Base-by-base conservation (phyloP, 306 rosid species). In the Abrus precatorius region DNA sequence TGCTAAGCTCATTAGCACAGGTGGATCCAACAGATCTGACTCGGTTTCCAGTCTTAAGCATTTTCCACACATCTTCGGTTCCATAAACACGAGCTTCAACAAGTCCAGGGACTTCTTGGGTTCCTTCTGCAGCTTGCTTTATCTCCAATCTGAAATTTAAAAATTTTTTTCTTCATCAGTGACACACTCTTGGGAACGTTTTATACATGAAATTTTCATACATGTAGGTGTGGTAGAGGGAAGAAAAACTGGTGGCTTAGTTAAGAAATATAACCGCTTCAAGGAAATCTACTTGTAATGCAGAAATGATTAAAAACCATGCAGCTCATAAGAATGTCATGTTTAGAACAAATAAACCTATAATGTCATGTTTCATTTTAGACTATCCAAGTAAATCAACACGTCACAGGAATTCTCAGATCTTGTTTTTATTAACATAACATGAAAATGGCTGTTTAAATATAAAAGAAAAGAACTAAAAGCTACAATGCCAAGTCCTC, bases 21-120 rank as follows among this genome's bases (percentile, higher is more conserved):
- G 99, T 95, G 77, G 99, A 95, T 80, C 99, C 99, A 74, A 95
- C 99, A 61, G 99, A 92, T 89, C 99, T 87, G 38, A 71, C 88
- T 41, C 80, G 86, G 84, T 93, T 92, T 83, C 99, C 99, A 29
- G 93, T 92, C 80, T 88, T 87, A 1, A 95, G 93, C 50, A 91
- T 69, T 84, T 89, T 94, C 99, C 99, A 95, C 52, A 92, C 97
- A 72, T 92, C 91, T 72, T 88, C 86, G 32, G 86, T 92, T 36
- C 91, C 84, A 83, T 71, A 80, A 53, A 93, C 98, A 61, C 52
- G 90, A 56, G 94, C 87, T 86, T 95, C 98, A 59, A 90, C 89
- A 61, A 95, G 93, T 67, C 99, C 99, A 1, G 99, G 99, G 28
- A 95, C 96, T 88, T 95, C 99, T 80, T 91, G 96, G 20, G 93